These are phyloP conservation scores for Catunica adiposa DNA, from an alignment of 2,329 filamentous ascomycete species.

Conservation along the genomic window DNA sequence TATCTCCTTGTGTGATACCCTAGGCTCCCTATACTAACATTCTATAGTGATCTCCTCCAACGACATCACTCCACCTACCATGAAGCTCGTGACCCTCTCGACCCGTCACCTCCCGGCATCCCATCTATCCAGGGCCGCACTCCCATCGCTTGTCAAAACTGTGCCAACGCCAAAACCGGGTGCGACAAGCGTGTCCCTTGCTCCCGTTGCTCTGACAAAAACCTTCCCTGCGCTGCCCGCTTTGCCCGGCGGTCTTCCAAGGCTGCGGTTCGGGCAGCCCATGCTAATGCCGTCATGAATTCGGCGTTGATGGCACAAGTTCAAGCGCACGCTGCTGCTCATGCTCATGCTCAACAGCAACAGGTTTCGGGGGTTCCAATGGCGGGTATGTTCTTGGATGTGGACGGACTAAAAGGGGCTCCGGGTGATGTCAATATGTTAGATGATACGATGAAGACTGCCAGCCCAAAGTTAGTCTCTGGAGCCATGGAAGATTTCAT, in stretches of 20 bases:
- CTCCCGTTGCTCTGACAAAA: slow-evolving; percentile 24
- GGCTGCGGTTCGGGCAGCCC: slow-evolving; percentile 27
- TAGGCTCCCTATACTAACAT: neutral
- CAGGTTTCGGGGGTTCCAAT: slow-evolving; percentile 19
- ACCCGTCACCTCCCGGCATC: slow-evolving; percentile 27
- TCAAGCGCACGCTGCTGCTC: neutral
- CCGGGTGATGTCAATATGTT: neutral
- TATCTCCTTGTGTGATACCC: neutral
- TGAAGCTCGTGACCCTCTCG: slow-evolving; percentile 31
- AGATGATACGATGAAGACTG: slow-evolving; percentile 16
- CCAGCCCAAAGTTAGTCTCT: slow-evolving; percentile 9
- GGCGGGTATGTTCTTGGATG: slow-evolving; percentile 21
- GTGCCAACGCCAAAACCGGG: slow-evolving; percentile 25
- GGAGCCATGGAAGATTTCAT: slow-evolving; percentile 27
- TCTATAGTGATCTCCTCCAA: slow-evolving; percentile 31
- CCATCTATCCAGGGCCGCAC: slow-evolving; percentile 26
- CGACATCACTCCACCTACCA: slow-evolving; percentile 36
- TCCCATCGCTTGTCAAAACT: slow-evolving; percentile 25
- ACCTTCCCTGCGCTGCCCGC: slow-evolving; percentile 25
- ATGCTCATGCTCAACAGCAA: neutral
- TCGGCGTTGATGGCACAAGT: slow-evolving; percentile 7
- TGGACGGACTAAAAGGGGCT: slow-evolving; percentile 18
- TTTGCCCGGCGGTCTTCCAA: slow-evolving; percentile 36
- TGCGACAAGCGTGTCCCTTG: slow-evolving; percentile 26
- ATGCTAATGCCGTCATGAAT: slow-evolving; percentile 19